These are phyloP conservation scores for Rhizopogon roseolus DNA, from an alignment of 768 basidiomycete genomes.

Conservation along the genomic window DNA sequence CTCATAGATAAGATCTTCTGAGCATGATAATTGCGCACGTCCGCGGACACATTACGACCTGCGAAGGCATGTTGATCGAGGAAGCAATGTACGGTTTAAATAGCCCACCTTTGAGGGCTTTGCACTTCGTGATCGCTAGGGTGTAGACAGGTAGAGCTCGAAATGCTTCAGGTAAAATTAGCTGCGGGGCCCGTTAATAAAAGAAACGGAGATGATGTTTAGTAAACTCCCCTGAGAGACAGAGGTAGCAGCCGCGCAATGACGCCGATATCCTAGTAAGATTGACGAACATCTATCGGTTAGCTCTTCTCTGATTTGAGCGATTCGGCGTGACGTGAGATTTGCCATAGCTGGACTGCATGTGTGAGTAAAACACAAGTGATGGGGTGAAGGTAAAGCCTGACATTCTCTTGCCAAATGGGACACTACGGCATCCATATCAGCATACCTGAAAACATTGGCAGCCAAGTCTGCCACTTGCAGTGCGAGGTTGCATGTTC, in stretches of 20 bases:
- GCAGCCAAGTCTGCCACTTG: constrained; percentile 80
- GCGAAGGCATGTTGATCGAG: constrained; percentile 5
- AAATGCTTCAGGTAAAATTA: constrained; percentile 94
- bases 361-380: background rate
- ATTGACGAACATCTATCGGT: constrained; percentile 81
- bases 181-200: constrained; percentile 36
- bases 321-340: constrained; percentile 54
- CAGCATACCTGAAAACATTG: constrained; percentile 87
- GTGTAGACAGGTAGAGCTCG: constrained; percentile 79
- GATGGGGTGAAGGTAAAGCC: constrained; percentile 12
- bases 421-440: constrained; percentile 79
- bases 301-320: constrained; percentile 77
- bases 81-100: background rate
- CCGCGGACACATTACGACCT: constrained; percentile 89
- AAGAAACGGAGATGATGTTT: background rate
- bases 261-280: constrained; percentile 79
- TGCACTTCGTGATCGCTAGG: constrained; percentile 80
- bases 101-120: constrained; percentile 82
- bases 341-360: constrained; percentile 59
- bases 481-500: constrained; percentile 82
- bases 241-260: constrained; percentile 79
- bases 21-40: constrained; percentile 84
- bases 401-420: constrained; percentile 75
- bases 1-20: constrained; percentile 71
- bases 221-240: constrained; percentile 62